Conservation (phyloP, 1,139 yeast genomes). For the Scheffersomyces illinoinensis region DNA sequence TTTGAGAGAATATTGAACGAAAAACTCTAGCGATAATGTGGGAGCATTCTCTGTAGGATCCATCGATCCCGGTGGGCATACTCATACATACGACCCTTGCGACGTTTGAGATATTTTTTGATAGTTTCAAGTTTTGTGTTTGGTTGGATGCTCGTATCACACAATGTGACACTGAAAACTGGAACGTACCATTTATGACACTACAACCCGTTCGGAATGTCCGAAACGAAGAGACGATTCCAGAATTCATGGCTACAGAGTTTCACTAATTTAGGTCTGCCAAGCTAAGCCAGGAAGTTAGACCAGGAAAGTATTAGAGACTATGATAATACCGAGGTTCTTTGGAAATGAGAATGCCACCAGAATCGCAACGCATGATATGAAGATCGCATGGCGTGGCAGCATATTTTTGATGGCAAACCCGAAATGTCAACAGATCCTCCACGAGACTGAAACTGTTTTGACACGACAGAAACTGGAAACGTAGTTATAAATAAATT, state of each 20-base stretch:
- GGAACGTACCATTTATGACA: background rate
- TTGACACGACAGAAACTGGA: background rate
- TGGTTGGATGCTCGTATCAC: background rate
- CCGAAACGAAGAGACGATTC: background rate
- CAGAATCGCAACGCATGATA: background rate
- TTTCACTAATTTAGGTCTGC: background rate
- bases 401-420: background rate
- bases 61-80: background rate
- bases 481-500: background rate
- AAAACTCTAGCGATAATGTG: constrained; percentile 16
- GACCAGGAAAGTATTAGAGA: background rate
- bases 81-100: background rate
- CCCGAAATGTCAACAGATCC: background rate
- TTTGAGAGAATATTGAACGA: constrained; percentile 53
- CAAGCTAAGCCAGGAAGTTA: background rate
- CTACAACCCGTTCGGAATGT: background rate
- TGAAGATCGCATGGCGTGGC: background rate
- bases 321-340: background rate
- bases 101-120: background rate
- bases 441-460: background rate
- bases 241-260: background rate
- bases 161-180: background rate
- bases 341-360: background rate
- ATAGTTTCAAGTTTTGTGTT: background rate
- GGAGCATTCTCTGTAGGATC: background rate